Evolutionary conservation across 176 grass and related monocot genomes (phyloP).

Genomic region (Chrysopogon serrulatus): DNA sequence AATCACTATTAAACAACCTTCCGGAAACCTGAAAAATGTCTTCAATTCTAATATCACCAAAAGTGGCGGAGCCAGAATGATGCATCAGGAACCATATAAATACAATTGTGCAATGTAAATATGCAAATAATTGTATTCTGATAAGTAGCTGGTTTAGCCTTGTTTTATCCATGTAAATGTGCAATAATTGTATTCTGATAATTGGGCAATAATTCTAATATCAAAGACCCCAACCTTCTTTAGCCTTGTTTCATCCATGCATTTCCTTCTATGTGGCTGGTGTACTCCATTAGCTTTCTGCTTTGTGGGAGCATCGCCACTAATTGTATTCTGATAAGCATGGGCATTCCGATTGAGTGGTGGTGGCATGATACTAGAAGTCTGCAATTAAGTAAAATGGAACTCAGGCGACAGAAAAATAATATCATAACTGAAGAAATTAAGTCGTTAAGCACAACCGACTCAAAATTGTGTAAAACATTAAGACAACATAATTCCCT

Average conservation of each 20-base stretch:
- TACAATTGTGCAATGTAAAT: background rate
- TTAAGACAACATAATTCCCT: background rate
- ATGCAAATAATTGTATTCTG: too few species aligned
- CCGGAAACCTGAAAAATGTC: conserved; percentile 72
- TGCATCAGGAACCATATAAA: background rate
- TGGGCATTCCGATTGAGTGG: conserved; percentile 67
- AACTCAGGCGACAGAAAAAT: background rate
- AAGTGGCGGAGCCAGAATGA: background rate
- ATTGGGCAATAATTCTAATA: too few species aligned
- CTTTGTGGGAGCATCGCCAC: conserved; percentile 49
- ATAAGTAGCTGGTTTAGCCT: too few species aligned
- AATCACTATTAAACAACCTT: conserved; percentile 85
- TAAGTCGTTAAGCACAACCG: background rate
- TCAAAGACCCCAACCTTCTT: conserved; percentile 82
- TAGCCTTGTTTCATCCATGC: conserved; percentile 84
- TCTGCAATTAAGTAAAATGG: conserved; percentile 48
- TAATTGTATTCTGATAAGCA: conserved; percentile 62
- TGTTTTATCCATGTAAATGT: too few species aligned
- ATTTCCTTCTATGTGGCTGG: conserved; percentile 83
- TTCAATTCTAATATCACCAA: conserved; percentile 26
- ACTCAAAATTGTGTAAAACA: background rate
- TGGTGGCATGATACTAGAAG: conserved; percentile 63
- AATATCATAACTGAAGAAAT: conserved; percentile 4
- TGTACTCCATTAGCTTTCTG: conserved; percentile 61
- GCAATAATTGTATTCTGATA: too few species aligned